phyloP scores from a whole-genome alignment of 2,329 filamentous ascomycete species.

The Epichloe baconii region DNA sequence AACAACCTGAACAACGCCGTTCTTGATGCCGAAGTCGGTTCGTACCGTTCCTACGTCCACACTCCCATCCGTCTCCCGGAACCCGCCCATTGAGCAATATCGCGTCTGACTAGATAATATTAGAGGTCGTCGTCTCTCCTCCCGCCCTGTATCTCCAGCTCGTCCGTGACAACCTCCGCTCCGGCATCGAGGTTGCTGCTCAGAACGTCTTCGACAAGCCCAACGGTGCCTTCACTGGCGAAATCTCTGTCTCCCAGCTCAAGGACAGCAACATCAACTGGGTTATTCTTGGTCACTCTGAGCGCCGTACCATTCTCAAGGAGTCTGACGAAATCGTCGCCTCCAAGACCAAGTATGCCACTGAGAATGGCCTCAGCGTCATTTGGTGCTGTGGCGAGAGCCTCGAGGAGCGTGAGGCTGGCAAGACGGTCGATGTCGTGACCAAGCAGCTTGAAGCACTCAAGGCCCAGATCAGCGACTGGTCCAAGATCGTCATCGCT shows the following conservation, averaged over 20 bases:
- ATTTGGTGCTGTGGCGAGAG: slow-evolving; percentile 98
- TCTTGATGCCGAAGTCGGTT: slow-evolving; percentile 64
- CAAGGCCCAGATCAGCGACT: slow-evolving; percentile 64
- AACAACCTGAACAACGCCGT: slow-evolving; percentile 75
- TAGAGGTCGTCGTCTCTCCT: slow-evolving; percentile 91
- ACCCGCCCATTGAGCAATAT: not conserved
- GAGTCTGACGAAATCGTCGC: slow-evolving; percentile 80
- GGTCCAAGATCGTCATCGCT: slow-evolving; percentile 88
- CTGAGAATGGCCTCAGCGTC: slow-evolving; percentile 75
- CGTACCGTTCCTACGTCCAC: slow-evolving; percentile 18
- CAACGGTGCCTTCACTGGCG: slow-evolving; percentile 92
- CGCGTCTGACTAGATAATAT: not conserved
- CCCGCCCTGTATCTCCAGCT: slow-evolving; percentile 83
- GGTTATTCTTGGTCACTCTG: slow-evolving; percentile 87
- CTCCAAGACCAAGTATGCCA: slow-evolving; percentile 85
- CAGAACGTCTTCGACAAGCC: slow-evolving; percentile 98
- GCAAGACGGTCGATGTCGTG: slow-evolving; percentile 75
- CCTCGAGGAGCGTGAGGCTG: slow-evolving; percentile 78
- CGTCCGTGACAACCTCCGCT: slow-evolving; percentile 63
- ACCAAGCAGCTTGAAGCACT: slow-evolving; percentile 77
- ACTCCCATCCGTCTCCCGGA: not conserved
- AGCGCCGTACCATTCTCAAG: slow-evolving; percentile 79
- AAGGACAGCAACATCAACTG: slow-evolving; percentile 80
- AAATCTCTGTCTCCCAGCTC: slow-evolving; percentile 86
- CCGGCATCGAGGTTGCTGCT: slow-evolving; percentile 71